These are phyloP conservation scores for Dipodascus albidus DNA, from an alignment of 805 yeast genomes.

Conservation along the genomic window DNA sequence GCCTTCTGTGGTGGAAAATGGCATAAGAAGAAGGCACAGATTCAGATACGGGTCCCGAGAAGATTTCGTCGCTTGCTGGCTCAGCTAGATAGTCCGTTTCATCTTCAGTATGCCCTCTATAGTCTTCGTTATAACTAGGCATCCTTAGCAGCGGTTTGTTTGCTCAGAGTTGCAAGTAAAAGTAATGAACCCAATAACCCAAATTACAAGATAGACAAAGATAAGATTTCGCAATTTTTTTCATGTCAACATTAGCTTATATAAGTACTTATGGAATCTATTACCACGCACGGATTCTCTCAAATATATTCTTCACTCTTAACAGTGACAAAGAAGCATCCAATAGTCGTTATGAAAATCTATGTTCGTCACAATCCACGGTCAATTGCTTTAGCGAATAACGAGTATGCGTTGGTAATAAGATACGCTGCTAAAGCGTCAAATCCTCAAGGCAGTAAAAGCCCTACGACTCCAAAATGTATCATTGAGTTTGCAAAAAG, in stretches of 20 bases:
- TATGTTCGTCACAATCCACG: slow-evolving; percentile 56
- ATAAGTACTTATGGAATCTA: too few relatives aligned
- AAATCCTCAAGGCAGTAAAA: slow-evolving; percentile 5
- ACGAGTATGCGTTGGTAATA: slow-evolving; percentile 47
- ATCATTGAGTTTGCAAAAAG: slow-evolving; percentile 37
- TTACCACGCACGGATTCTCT: too few relatives aligned
- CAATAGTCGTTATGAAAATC: slow-evolving; percentile 37
- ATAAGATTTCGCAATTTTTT: not conserved
- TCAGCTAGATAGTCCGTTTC: slow-evolving; percentile 18
- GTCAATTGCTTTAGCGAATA: slow-evolving; percentile 53
- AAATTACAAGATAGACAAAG: not conserved
- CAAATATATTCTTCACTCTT: too few relatives aligned
- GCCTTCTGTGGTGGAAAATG: slow-evolving; percentile 41
- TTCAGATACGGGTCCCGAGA: slow-evolving; percentile 61
- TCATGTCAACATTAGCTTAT: too few relatives aligned
- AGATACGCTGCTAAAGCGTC: slow-evolving; percentile 17
- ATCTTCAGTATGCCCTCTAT: not conserved
- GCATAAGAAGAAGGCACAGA: slow-evolving; percentile 61
- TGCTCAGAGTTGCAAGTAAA: not conserved
- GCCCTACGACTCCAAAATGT: slow-evolving; percentile 13
- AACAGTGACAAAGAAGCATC: too few relatives aligned
- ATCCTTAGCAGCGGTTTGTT: too few relatives aligned
- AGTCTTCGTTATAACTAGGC: not conserved
- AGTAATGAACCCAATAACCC: not conserved
- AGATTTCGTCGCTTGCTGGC: slow-evolving; percentile 39